Evolutionary conservation across 306 rosid genomes (phyloP), one percentile per base, ranked within the genome.

Genomic region (Pueraria montana): DNA sequence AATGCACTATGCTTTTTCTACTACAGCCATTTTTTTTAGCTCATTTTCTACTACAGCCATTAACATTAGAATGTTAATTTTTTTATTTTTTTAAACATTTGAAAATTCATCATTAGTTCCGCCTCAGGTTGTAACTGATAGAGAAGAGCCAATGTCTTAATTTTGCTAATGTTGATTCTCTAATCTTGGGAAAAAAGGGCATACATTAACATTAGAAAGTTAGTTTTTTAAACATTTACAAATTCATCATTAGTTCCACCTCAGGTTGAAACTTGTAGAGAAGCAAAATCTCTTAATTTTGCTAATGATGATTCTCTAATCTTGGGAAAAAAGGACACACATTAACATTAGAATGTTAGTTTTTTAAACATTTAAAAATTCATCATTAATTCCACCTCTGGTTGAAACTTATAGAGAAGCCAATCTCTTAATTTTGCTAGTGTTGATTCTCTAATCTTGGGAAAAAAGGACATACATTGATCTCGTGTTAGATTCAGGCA

Each of bases 361-460:
- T 76, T 76, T 21, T 14, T 17, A 58, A 14, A 4, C 24, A 40
- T 34, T 1, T 55, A 21, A 11, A 45, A 66, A 10, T 26, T 13
- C 27, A 82, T 66, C 53, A 67, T 56, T 18, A 36, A 11, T 38
- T 38, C 2, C 43, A 38, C 43, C 43, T 8, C 43, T 6, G 9
- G 4, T 38, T 38, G 43, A 6, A 38, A 38, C 43, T 38, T 7
- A 38, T 38, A 38, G 43, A 38, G 10, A 38, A 36, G 56, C 17
- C 21, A 11, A 61, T 32, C 16, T 72, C 55, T 40, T 38, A 13
- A 11, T 10, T 63, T 13, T 63, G 20, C 8, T 11, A 30, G 17
- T 8, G 68, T 11, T 76, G 53, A 76, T 76, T 48, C 42, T n/a
- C 52, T 38, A 38, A 84, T 84, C 20, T 63, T 63, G 62, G 23